Evolutionary conservation across 805 yeast species (phyloP).

Genomic region (Pichia eremophila): DNA sequence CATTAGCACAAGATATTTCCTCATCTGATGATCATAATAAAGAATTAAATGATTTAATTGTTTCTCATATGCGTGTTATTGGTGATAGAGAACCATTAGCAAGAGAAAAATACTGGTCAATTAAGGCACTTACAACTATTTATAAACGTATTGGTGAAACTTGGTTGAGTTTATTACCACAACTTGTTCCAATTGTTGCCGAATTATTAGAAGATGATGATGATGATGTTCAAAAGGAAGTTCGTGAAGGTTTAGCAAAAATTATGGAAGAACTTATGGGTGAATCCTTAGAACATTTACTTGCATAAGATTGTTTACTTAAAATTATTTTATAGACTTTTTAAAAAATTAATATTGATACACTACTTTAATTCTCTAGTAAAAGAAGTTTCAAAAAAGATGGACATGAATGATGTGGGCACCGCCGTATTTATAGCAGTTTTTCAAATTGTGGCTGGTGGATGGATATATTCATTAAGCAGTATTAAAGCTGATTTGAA

Average conservation of each 20-base stretch:
- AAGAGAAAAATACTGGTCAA: constrained; percentile 69
- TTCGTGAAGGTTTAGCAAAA: constrained; percentile 80
- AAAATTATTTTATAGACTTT: not conserved
- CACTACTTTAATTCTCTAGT: too few relatives aligned
- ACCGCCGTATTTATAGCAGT: too few relatives aligned
- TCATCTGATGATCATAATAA: constrained; percentile 65
- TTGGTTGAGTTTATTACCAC: constrained; percentile 88
- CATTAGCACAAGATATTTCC: constrained; percentile 59
- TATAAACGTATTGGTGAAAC: constrained; percentile 91
- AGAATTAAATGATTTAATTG: constrained; percentile 52
- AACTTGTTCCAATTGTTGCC: constrained; percentile 89
- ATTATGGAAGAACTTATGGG: constrained; percentile 90
- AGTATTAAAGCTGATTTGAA: too few relatives aligned
- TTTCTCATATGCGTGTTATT: constrained; percentile 57
- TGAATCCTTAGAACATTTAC: constrained; percentile 72
- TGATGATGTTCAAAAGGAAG: constrained; percentile 86
- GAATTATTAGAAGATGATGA: constrained; percentile 94
- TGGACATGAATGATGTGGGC: too few relatives aligned
- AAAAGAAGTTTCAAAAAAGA: too few relatives aligned
- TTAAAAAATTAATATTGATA: not conserved
- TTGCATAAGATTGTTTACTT: constrained; percentile 1
- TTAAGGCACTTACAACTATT: constrained; percentile 66
- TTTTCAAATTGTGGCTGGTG: too few relatives aligned
- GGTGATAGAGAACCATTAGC: constrained; percentile 32
- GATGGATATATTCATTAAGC: too few relatives aligned